Evolutionary conservation across 345 rosid genomes (phyloP).

Genomic region (Balakata baccata): DNA sequence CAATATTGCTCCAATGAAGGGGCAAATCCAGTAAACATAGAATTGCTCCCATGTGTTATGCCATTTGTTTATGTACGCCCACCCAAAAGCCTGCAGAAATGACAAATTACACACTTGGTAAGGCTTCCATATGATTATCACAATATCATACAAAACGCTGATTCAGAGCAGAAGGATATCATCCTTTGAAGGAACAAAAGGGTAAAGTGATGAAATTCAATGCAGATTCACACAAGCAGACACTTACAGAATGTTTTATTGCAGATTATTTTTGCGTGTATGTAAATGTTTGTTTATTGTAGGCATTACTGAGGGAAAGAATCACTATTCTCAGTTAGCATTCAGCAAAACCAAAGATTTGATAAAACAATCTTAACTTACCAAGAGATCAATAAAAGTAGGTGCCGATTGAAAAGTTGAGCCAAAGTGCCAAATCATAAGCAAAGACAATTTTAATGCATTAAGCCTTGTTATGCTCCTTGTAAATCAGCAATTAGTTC

Average conservation of each 20-base stretch:
- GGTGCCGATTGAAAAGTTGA: no score
- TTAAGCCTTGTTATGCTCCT: no score
- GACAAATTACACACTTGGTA: background rate
- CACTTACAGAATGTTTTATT: background rate
- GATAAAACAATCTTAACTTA: no score
- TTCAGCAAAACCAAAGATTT: no score
- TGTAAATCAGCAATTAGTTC: background rate
- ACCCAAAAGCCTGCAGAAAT: constrained; percentile 73
- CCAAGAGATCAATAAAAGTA: no score
- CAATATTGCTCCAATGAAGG: constrained; percentile 69
- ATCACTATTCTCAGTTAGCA: no score
- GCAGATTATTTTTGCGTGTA: background rate
- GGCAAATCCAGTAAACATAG: constrained; percentile 89
- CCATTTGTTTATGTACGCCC: constrained; percentile 79
- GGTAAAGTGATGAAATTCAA: background rate
- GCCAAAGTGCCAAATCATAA: no score
- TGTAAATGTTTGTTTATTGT: background rate
- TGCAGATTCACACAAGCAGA: background rate
- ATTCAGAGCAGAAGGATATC: background rate
- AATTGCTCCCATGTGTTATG: constrained; percentile 91
- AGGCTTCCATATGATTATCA: background rate
- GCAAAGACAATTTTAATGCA: no score
- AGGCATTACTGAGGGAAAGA: no score
- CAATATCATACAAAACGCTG: no score
- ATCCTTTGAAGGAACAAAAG: background rate